phyloP scores from a whole-genome alignment of 2,329 filamentous ascomycete genomes.

The Fusarium nematophilum region DNA sequence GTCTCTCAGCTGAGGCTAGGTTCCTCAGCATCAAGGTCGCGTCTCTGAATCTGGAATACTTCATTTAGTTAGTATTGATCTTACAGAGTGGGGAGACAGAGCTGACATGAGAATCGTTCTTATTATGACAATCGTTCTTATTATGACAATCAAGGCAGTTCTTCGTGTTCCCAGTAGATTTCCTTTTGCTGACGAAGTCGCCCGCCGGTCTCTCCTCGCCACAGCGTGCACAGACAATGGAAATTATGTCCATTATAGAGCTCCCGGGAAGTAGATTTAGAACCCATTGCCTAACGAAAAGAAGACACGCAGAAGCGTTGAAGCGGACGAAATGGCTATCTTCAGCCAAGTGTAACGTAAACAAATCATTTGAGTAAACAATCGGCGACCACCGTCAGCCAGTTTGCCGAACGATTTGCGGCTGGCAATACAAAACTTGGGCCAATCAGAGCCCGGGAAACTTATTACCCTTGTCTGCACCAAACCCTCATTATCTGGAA shows the following conservation, averaged over 20 bases:
- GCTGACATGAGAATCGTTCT: slow-evolving; percentile 10
- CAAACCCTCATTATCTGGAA: too few species aligned
- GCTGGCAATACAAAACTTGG: slow-evolving; percentile 11
- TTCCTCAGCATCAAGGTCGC: slow-evolving; percentile 11
- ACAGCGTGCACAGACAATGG: slow-evolving; percentile 10
- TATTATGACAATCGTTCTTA: slow-evolving; percentile 5
- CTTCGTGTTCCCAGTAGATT: too few species aligned
- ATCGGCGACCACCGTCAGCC: slow-evolving; percentile 1
- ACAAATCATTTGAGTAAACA: too few species aligned
- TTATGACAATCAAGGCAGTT: slow-evolving; percentile 5
- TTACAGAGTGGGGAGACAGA: slow-evolving; percentile 6
- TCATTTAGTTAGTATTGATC: slow-evolving; percentile 14
- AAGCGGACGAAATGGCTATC: not conserved
- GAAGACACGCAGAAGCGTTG: slow-evolving; percentile 1
- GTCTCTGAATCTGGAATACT: slow-evolving; percentile 21
- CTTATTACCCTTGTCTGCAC: not conserved
- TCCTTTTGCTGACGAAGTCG: slow-evolving; percentile 12
- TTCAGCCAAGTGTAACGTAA: too few species aligned
- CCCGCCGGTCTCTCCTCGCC: slow-evolving; percentile 12
- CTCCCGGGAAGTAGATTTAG: slow-evolving; percentile 1
- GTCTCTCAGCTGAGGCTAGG: slow-evolving; percentile 13
- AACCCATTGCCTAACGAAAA: slow-evolving; percentile 8
- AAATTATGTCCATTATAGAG: slow-evolving; percentile 14
- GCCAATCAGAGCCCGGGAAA: too few species aligned
- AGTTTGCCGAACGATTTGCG: slow-evolving; percentile 1